Evolutionary conservation across 192 early-diverging fungal genomes (phyloP).

Genomic region (Rhizoclosmatium globosum): DNA sequence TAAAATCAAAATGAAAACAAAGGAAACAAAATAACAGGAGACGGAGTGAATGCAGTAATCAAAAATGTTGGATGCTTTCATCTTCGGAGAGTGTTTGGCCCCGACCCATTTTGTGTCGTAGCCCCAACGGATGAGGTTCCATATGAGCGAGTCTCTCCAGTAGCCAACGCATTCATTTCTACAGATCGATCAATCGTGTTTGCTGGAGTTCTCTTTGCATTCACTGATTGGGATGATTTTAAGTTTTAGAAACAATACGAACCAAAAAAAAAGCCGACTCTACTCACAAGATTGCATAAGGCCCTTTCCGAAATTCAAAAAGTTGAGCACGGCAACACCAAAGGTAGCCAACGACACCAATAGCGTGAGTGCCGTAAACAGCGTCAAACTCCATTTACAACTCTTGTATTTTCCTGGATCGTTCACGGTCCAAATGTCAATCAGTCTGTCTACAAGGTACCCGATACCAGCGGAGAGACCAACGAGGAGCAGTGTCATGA

Average conservation of each 20-base stretch:
- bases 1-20: too few species aligned
- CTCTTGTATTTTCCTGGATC: conserved; percentile 56
- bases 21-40: too few species aligned
- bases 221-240: neutral
- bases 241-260: neutral
- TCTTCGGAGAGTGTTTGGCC: too few species aligned
- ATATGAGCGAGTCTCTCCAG: neutral
- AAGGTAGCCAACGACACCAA: conserved; percentile 60
- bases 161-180: neutral
- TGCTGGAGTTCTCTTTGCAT: neutral
- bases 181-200: neutral
- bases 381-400: conserved; percentile 67
- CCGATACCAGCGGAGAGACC: conserved; percentile 69
- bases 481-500: conserved; percentile 68
- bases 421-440: conserved; percentile 60
- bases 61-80: too few species aligned
- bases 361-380: conserved; percentile 70
- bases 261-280: neutral
- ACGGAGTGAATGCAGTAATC: too few species aligned
- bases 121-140: neutral
- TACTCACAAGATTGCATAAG: conserved; percentile 67
- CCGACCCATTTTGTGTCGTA: neutral
- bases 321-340: conserved; percentile 63
- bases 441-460: conserved; percentile 75
- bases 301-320: conserved; percentile 71